Evolutionary conservation across 2,329 filamentous ascomycete genomes (phyloP).

Genomic region (Aspergillus awamori): DNA sequence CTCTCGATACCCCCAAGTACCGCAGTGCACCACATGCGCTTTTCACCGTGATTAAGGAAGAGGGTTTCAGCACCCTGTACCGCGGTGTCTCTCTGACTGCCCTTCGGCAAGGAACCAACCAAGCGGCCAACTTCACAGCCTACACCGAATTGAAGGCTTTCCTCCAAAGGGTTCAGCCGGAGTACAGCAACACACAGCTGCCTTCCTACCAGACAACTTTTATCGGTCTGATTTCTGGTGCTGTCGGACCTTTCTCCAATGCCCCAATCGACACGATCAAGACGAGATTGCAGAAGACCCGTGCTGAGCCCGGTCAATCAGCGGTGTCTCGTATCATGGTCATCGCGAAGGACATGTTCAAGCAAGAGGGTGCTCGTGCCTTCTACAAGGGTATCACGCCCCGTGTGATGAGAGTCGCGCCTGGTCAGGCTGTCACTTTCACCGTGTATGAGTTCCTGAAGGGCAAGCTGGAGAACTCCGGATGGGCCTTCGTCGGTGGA

Average conservation of each 20-base stretch:
- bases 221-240: slow-evolving; percentile 87
- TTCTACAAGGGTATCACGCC: slow-evolving; percentile 99
- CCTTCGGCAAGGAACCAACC: slow-evolving; percentile 91
- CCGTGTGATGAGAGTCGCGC: slow-evolving; percentile 93
- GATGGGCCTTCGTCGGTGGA: slow-evolving; percentile 60
- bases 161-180: slow-evolving; percentile 72
- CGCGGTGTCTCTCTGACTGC: slow-evolving; percentile 92
- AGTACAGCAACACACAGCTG: slow-evolving; percentile 66
- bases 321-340: slow-evolving; percentile 75
- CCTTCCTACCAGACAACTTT: slow-evolving; percentile 88
- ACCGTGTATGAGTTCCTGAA: slow-evolving; percentile 77
- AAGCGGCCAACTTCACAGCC: slow-evolving; percentile 98
- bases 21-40: slow-evolving; percentile 82
- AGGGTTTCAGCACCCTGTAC: slow-evolving; percentile 85
- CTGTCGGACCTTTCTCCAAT: slow-evolving; percentile 94
- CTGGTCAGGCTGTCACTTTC: slow-evolving; percentile 82
- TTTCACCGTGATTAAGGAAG: slow-evolving; percentile 90
- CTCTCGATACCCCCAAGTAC: slow-evolving; percentile 94
- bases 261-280: slow-evolving; percentile 99
- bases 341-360: slow-evolving; percentile 85
- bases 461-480: slow-evolving; percentile 70
- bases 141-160: slow-evolving; percentile 89
- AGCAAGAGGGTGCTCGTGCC: slow-evolving; percentile 88
- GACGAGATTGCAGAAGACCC: slow-evolving; percentile 89
- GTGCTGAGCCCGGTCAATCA: slow-evolving; percentile 76